Evolutionary conservation across 2,329 filamentous ascomycete genomes (phyloP).

Genomic region (Arthrocladium fulminans): DNA sequence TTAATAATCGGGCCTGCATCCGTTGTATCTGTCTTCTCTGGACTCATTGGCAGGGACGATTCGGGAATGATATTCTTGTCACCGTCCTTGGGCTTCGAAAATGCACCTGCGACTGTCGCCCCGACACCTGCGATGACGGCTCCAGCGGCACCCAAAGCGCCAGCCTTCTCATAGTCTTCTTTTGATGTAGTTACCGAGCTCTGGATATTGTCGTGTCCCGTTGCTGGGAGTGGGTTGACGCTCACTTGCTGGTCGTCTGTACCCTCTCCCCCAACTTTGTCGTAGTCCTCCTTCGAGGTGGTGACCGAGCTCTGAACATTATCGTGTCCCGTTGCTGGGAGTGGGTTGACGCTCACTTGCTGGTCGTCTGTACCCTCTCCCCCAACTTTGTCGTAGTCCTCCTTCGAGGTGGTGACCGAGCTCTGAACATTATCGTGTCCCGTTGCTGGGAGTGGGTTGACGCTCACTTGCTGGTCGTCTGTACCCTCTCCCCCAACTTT

Average conservation of each 20-base stretch:
- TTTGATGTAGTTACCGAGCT: conserved; percentile 61
- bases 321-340: conserved; percentile 55
- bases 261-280: conserved; percentile 52
- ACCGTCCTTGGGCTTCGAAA: conserved; percentile 45
- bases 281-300: conserved; percentile 76
- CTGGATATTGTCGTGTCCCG: conserved; percentile 35
- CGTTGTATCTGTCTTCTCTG: conserved; percentile 31
- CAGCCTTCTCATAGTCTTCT: conserved; percentile 75
- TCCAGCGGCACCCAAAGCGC: conserved; percentile 41
- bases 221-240: conserved; percentile 52
- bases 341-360: conserved; percentile 36
- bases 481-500: no score
- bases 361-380: conserved; percentile 31
- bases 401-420: conserved; percentile 59
- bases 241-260: conserved; percentile 32
- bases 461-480: no score
- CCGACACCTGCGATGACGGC: conserved; percentile 35
- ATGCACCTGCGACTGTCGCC: conserved; percentile 31
- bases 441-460: no score
- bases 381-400: conserved; percentile 72
- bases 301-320: conserved; percentile 57
- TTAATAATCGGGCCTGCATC: conserved; percentile 46
- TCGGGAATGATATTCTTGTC: conserved; percentile 66
- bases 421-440: conserved; percentile 66
- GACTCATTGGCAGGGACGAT: conserved; percentile 65